These are phyloP conservation scores for Colletotrichum sp. DNA, from an alignment of 2,329 filamentous ascomycete species.

Conservation along the genomic window DNA sequence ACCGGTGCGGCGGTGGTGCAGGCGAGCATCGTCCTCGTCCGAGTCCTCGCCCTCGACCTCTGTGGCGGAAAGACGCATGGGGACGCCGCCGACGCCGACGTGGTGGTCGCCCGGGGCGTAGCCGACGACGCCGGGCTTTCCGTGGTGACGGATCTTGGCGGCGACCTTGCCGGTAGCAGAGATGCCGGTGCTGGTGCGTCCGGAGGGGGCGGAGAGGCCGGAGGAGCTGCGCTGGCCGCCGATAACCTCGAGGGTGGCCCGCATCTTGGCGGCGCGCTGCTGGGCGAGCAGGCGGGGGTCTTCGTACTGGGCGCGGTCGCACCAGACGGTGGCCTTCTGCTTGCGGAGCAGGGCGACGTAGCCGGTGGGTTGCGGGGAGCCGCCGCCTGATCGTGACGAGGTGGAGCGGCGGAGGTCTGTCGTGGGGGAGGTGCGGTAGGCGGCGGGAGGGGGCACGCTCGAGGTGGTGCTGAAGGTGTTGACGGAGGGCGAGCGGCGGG, in stretches of 20 bases:
- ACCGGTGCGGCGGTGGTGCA: conserved; percentile 73
- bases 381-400: conserved; percentile 74
- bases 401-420: conserved; percentile 76
- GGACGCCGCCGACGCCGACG: conserved; percentile 78
- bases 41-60: conserved; percentile 91
- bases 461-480: conserved; percentile 74
- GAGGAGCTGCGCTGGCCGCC: conserved; percentile 58
- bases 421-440: conserved; percentile 60
- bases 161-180: conserved; percentile 70
- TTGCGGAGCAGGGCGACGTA: conserved; percentile 97
- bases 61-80: conserved; percentile 90
- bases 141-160: conserved; percentile 88
- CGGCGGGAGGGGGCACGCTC: conserved; percentile 66
- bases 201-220: conserved; percentile 46
- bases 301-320: conserved; percentile 90
- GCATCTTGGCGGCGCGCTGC: conserved; percentile 85
- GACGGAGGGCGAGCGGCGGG: conserved; percentile 67
- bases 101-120: conserved; percentile 82
- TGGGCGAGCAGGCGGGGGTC: conserved; percentile 84
- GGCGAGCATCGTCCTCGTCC: conserved; percentile 70
- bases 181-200: conserved; percentile 67
- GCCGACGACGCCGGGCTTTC: conserved; percentile 77
- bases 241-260: conserved; percentile 83
- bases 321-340: conserved; percentile 99
- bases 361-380: conserved; percentile 61